Base-by-base conservation (phyloP, 2,329 filamentous ascomycete genomes). In the Neopestalotiopsis clavispora region DNA sequence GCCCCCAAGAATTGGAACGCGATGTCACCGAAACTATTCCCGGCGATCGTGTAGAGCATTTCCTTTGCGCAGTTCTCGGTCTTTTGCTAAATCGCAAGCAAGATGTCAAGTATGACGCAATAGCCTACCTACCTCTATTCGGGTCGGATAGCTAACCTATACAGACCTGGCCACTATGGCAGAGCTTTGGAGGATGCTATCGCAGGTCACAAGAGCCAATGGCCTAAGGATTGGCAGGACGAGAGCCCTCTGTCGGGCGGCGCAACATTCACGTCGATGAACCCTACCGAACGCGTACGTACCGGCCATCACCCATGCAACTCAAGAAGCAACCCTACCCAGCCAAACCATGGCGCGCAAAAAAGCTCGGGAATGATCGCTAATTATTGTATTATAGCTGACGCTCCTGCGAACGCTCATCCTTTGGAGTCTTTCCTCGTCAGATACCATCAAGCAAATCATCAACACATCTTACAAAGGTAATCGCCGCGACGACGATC, bases 31-130 rank as follows among this genome's bases (percentile, higher is more conserved):
- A 95, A 78, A 83, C 87, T 63, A 83, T 91, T 28, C 95, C 95
- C 2, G 94, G 94, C 75, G 91, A 97, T 76, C 91, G 95, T 77
- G 91, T 93, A 61, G 95, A 98, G 84, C 89, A 91, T 74, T 90
- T 99, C 69, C 86, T 99, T 32, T 99, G 97, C 84, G 94, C 94
- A 71, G 83, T 99, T 73, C 85, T 99, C 59, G 91, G 93, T 40
- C 85, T 99, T 75, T 89, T 98, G 67, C 86, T 99, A 76, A 99
- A 99, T 81, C 91, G 96, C 80, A 98, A 99, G 86, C 97, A 99
- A 80, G 95, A 97, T 83, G 93, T 98, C 79, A 97, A 99, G 96
- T 98, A 89, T 82, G 94, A 72, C 71, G 73, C 75, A 71, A 73
- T 75, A 68, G 65, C 69, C 64, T 57, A 28, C 42, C 5, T 59